A percentile compares a stretch with the other conserved stretches of the same genome.
Conservation (phyloP, 257 asterid genomes). For the Solanum commersonii region DNA sequence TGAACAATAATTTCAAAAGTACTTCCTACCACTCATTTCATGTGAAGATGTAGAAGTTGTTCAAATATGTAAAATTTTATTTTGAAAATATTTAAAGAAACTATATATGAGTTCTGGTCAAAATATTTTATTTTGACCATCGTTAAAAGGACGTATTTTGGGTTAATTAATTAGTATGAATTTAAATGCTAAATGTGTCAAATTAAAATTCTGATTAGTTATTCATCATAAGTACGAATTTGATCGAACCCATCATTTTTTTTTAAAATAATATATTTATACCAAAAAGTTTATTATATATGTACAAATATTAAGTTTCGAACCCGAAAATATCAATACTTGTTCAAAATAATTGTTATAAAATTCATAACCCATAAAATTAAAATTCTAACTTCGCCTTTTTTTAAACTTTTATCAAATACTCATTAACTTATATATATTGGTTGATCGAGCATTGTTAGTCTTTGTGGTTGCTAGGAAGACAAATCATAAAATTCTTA, state of each 20-base stretch:
- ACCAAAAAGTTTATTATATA: no score
- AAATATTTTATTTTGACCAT: neutral
- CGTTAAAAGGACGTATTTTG: neutral
- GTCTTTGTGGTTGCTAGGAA: neutral
- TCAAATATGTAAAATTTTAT: neutral
- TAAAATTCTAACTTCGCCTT: neutral
- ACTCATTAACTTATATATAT: no score
- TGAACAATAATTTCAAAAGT: neutral
- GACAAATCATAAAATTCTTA: slow-evolving; percentile 30
- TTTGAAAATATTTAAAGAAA: no score
- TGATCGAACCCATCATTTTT: no score
- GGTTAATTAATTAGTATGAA: neutral
- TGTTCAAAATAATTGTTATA: no score
- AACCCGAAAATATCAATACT: no score
- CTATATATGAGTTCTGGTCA: neutral
- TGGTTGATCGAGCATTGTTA: neutral
- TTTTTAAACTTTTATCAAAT: neutral
- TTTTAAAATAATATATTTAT: no score
- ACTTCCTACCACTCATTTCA: neutral
- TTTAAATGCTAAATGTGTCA: neutral
- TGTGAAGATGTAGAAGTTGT: neutral
- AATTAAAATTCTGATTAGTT: neutral
- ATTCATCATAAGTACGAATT: no score
- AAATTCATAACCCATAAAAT: no score
- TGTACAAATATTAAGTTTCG: no score